Conservation (phyloP, 2,329 filamentous ascomycete genomes). For the Rhynchosporium agropyri region DNA sequence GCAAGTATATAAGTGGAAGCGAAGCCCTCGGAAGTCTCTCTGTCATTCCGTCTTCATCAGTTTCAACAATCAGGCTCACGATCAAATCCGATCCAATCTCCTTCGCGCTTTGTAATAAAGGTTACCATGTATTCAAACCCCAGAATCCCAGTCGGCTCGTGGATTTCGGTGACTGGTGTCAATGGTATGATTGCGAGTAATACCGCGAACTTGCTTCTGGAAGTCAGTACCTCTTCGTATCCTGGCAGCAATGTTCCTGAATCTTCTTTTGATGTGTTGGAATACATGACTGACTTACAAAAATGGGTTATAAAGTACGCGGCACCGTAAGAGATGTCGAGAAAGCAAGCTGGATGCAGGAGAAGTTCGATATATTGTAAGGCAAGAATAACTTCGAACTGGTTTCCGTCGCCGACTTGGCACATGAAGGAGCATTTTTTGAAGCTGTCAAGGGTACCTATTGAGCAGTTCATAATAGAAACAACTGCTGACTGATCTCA, state of each 20-base stretch:
- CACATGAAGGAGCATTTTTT: constrained; percentile 32
- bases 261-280: neutral
- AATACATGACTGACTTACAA: neutral
- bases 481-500: constrained; percentile 11
- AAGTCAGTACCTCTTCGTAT: constrained; percentile 7
- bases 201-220: constrained; percentile 45
- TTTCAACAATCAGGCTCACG: neutral
- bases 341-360: constrained; percentile 43
- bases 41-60: neutral
- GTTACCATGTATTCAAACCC: constrained; percentile 15
- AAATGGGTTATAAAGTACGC: constrained; percentile 48
- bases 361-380: constrained; percentile 41
- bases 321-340: constrained; percentile 46
- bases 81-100: too few species aligned
- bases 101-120: neutral
- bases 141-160: constrained; percentile 22
- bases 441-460: constrained; percentile 33
- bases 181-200: constrained; percentile 49
- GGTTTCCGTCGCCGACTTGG: constrained; percentile 43
- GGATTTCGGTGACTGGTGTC: constrained; percentile 47
- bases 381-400: constrained; percentile 44
- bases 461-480: neutral
- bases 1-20: neutral
- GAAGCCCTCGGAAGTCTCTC: neutral
- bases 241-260: neutral